Base-by-base conservation (phyloP, 2,329 filamentous ascomycete genomes). In the Sporothrix luriei region DNA sequence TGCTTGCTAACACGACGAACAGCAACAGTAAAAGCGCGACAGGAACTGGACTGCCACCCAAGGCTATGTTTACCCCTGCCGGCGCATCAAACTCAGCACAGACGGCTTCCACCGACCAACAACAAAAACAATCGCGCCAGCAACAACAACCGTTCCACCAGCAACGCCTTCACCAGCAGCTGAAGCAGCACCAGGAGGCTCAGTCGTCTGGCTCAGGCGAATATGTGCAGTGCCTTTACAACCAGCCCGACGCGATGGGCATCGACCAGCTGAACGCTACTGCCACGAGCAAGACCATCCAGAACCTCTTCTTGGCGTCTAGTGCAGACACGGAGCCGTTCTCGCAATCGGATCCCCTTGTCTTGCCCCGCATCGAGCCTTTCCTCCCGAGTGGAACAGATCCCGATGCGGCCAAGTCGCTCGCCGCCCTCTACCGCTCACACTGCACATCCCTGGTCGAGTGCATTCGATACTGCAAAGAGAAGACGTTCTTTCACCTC, bases 361-460 rank as follows among this genome's bases (percentile, higher is more conserved):
- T 87, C 49, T 83, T 99, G n/a, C 95, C 95, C n/a, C 86, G 89
- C 65, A 96, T 99, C 74, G 88, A 92, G 72, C 84, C 87, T 5
- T 97, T 93, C 77, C 83, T 97, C 2, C 94, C 94, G 0, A 80
- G 82, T 2, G 91, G 91, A 69, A 97, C 94, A 7, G 95, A 99
- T 78, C 83, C 87, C 0, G 94, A 98, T 76, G 91, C 93, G 9
- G 94, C 93, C 33, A 91, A 91, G 75, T 94, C 93, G 4, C 83
- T 99, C 26, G 88, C 89, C 49, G 94, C 94, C 4, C 84, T 98
- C 29, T 99, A 99, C 77, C 89, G 93, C 65, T 95, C 94, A 2
- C 94, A 98, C 77, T 97, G 94, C 78, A 97, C 95, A 16, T 97
- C 94, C 0, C 85, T 99, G 5, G 91, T 99, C 43, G 95, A 99